Conservation (phyloP, 2,329 filamentous ascomycete genomes). For the Fusarium xyrophilum region DNA sequence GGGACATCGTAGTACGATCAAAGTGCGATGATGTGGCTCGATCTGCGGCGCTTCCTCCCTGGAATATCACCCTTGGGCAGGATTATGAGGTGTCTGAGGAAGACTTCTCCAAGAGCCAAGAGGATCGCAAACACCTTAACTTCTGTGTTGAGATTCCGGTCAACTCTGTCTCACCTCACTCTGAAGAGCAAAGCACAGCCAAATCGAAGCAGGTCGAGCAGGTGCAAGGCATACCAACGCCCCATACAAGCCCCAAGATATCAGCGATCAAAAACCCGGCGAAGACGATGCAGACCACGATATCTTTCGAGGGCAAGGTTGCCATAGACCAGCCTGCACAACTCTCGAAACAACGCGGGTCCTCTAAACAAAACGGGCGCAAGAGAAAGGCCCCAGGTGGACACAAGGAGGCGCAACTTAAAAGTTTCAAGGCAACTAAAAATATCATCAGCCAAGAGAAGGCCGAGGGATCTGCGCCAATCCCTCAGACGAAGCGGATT, state of each 20-base stretch:
- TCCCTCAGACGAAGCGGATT: conserved; percentile 1
- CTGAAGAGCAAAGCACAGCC: conserved; percentile 39
- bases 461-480: conserved; percentile 28
- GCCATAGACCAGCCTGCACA: conserved; percentile 26
- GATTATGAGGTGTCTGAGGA: conserved; percentile 57
- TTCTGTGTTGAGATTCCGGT: conserved; percentile 44
- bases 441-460: conserved; percentile 23
- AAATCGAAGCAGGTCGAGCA: conserved; percentile 53
- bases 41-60: conserved; percentile 68
- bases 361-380: conserved; percentile 44
- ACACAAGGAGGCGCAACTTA: conserved; percentile 53
- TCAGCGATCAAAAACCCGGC: conserved; percentile 50
- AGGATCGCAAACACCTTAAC: conserved; percentile 43
- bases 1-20: conserved; percentile 88
- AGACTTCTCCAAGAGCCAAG: conserved; percentile 51
- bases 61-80: conserved; percentile 61
- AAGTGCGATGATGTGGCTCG: conserved; percentile 87
- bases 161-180: conserved; percentile 27
- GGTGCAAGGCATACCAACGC: conserved; percentile 62
- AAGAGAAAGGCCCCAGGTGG: conserved; percentile 48
- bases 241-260: conserved; percentile 62
- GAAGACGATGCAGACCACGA: conserved; percentile 60
- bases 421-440: conserved; percentile 38
- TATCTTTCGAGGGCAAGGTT: conserved; percentile 51
- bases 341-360: conserved; percentile 42